Evolutionary conservation across 2,329 filamentous ascomycete species (phyloP), one percentile per base, ranked within the genome.

Genomic region (Clonostachys rosea): DNA sequence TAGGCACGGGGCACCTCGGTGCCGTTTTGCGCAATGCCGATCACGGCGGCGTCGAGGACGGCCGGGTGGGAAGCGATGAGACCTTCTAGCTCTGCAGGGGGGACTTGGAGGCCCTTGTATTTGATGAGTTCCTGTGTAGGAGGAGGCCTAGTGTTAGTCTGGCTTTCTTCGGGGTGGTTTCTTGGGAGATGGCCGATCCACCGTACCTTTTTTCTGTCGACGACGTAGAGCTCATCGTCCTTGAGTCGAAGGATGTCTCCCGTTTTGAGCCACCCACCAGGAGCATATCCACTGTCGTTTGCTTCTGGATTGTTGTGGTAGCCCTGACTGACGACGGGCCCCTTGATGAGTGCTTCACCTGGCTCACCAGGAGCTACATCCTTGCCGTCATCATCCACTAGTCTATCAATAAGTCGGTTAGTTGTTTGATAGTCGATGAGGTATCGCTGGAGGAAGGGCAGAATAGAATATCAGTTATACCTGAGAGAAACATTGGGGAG

Each of bases 191-290:
- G 18, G 39, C 12, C 17, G 10, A 30, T 30, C 24, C 6, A 34
- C 7, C 41, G 41, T 47, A 63, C 80, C 73, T 89, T 91, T 49
- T 89, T 83, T 12, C 89, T 80, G 59, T 94, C 89, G 1, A 89
- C 90, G 54, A 95, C 89, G 67, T 81, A 89, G 56, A 91, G 85
- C 44, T 83, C 80, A 14, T 86, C 74, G 39, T 76, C 67, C 53
- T 91, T 83, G 62, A 88, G 81, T 50, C 84, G 79, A 0, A 88
- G 86, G 5, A 92, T 79, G 57, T 95, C 89, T 0, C 89, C 89
- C 0, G 89, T 91, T 57, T 85, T 85, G 73, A 92, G 91, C 73
- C 86, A 95, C 5, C 68, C 70, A 18, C 70, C 63, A 4, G 42
- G 10, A 1, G 59, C 61, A 47, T 89, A 78, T 0, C 84, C 78